Percentiles rank a stretch among this genome's conserved stretches.
Evolutionary conservation across 2,329 filamentous ascomycete genomes (phyloP).

Genomic region (Alternaria brassicae): DNA sequence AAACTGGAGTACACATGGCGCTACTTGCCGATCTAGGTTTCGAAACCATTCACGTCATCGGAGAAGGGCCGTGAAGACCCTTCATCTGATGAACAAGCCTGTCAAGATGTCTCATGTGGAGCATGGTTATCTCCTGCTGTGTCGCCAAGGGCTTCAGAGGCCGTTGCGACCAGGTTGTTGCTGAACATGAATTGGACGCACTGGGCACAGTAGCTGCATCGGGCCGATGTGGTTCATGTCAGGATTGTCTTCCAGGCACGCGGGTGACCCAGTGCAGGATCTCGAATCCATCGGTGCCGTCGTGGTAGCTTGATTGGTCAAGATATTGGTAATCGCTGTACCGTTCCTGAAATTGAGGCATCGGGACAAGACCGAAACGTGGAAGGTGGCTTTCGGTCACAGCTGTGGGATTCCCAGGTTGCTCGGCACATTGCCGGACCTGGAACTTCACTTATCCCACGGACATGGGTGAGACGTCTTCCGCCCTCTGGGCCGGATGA

Average conservation of each 20-base stretch:
- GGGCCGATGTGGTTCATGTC: constrained; percentile 17
- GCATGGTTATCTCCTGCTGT: constrained; percentile 8
- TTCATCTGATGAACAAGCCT: constrained; percentile 9
- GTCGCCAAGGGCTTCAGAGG: constrained; percentile 18
- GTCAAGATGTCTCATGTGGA: constrained; percentile 9
- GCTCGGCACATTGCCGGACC: not conserved
- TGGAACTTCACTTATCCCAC: not conserved
- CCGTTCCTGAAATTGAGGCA: constrained; percentile 6
- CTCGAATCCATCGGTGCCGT: not conserved
- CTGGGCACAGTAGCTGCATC: constrained; percentile 10
- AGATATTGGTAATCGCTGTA: not conserved
- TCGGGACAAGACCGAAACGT: constrained; percentile 7
- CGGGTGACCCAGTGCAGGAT: constrained; percentile 8
- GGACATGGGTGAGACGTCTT: not conserved
- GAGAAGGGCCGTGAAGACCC: constrained; percentile 5
- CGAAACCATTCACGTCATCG: constrained; percentile 17
- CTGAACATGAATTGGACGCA: constrained; percentile 17
- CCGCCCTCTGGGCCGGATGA: not conserved
- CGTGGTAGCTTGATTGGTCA: constrained; percentile 4
- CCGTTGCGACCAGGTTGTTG: constrained; percentile 1
- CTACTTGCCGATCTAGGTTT: constrained; percentile 5
- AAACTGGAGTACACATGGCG: constrained; percentile 5
- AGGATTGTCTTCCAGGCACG: constrained; percentile 14
- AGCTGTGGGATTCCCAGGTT: not conserved
- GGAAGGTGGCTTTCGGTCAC: constrained; percentile 6